Evolutionary conservation across 2,329 filamentous ascomycete genomes (phyloP).

Genomic region (Onygenales sp.): DNA sequence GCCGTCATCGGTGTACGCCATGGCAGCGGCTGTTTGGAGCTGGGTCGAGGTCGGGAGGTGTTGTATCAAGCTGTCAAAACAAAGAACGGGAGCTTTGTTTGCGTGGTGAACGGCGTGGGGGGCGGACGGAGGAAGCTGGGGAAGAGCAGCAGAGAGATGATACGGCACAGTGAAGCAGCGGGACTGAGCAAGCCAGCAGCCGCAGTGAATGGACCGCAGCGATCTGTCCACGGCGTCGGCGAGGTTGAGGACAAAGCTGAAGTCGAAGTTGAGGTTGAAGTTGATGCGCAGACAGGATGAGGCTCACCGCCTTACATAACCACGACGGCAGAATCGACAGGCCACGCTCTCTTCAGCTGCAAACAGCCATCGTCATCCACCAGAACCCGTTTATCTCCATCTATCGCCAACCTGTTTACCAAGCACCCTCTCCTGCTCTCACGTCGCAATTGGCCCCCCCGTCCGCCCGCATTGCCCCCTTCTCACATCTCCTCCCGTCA

Average conservation of each 20-base stretch:
- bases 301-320: not conserved
- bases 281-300: not conserved
- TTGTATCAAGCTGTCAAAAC: not conserved
- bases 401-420: constrained; percentile 1
- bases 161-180: not conserved
- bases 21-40: constrained; percentile 29
- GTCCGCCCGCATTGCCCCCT: constrained; percentile 6
- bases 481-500: constrained; percentile 23
- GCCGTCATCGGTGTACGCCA: constrained; percentile 95
- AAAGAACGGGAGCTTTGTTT: not conserved
- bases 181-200: too few species aligned
- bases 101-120: not conserved
- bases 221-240: not conserved
- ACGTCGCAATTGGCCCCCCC: not conserved
- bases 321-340: constrained; percentile 1
- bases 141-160: not conserved
- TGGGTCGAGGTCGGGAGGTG: not conserved
- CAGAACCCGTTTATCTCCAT: not conserved
- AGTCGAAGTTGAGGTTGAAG: not conserved
- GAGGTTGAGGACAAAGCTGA: not conserved
- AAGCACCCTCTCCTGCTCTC: constrained; percentile 5
- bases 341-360: not conserved
- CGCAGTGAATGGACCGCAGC: too few species aligned
- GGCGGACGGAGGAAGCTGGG: not conserved
- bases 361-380: not conserved